Evolutionary conservation across 352 stramenopile species (phyloP).

Genomic region (Pythium monospermum): DNA sequence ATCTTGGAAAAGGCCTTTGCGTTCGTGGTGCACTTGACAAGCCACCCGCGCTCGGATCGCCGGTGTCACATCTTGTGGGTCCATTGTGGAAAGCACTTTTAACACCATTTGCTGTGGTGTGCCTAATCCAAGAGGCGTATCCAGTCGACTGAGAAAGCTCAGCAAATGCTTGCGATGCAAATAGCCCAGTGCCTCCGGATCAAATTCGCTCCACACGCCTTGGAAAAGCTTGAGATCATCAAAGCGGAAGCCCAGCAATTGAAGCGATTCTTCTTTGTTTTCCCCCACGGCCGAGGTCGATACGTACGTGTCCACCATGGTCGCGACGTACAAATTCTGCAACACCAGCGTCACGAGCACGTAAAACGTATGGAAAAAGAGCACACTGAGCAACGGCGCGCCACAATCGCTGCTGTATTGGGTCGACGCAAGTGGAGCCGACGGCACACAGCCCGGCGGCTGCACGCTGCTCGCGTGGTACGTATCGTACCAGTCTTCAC

Average conservation of each 20-base stretch:
- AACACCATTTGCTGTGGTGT: slow-evolving; percentile 22
- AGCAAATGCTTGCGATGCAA: slow-evolving; percentile 67
- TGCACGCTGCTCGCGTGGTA: slow-evolving; percentile 64
- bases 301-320: slow-evolving; percentile 80
- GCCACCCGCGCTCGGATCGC: slow-evolving; percentile 32
- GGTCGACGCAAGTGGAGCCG: slow-evolving; percentile 25
- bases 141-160: slow-evolving; percentile 42
- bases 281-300: slow-evolving; percentile 58
- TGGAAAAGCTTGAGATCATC: slow-evolving; percentile 65
- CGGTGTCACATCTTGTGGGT: slow-evolving; percentile 32
- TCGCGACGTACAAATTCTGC: slow-evolving; percentile 78
- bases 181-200: slow-evolving; percentile 66
- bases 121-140: slow-evolving; percentile 51
- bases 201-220: slow-evolving; percentile 68
- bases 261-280: slow-evolving; percentile 46
- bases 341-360: slow-evolving; percentile 72
- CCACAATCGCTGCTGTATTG: slow-evolving; percentile 60
- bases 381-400: slow-evolving; percentile 44
- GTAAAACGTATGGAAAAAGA: slow-evolving; percentile 83
- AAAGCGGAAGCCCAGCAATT: slow-evolving; percentile 57
- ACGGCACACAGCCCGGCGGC: slow-evolving; percentile 52
- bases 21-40: slow-evolving; percentile 33
- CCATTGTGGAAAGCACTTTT: slow-evolving; percentile 5
- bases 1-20: slow-evolving; percentile 58
- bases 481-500: slow-evolving; percentile 82